These are phyloP conservation scores for Pseudozyma sp. DNA, from an alignment of 1,284 basidiomycete species.

Conservation along the genomic window DNA sequence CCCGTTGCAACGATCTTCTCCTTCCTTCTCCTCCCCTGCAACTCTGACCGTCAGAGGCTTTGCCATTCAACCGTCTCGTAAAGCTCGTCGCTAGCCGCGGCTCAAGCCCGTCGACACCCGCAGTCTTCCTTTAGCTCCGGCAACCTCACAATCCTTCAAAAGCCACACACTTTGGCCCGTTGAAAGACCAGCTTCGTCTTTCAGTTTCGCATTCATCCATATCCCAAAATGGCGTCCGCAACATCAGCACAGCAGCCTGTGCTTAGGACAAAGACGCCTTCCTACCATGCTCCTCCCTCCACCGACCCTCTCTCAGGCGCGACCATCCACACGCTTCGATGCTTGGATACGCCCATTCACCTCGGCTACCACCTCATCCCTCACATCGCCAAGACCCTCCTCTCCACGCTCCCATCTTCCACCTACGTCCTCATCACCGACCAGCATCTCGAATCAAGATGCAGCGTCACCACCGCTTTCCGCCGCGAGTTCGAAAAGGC, in stretches of 20 bases:
- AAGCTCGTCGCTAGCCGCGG: background rate
- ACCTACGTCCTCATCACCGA: conserved; percentile 95
- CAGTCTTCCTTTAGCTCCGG: background rate
- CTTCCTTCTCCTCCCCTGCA: background rate
- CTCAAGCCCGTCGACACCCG: no score
- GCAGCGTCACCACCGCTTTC: conserved; percentile 69
- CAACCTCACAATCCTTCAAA: conserved; percentile 7
- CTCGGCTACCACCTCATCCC: conserved; percentile 67
- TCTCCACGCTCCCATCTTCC: conserved; percentile 79
- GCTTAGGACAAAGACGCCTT: conserved; percentile 61
- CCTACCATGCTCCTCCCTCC: conserved; percentile 65
- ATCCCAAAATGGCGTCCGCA: conserved; percentile 23
- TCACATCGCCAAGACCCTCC: conserved; percentile 76
- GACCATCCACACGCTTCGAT: conserved; percentile 62
- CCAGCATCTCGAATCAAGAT: conserved; percentile 76
- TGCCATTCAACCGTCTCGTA: background rate
- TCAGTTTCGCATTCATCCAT: background rate
- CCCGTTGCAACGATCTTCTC: conserved; percentile 2
- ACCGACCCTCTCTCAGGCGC: conserved; percentile 56
- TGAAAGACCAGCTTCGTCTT: background rate
- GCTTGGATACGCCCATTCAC: conserved; percentile 64
- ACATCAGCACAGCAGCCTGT: conserved; percentile 33
- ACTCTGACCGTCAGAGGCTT: no score
- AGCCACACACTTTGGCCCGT: conserved; percentile 2
- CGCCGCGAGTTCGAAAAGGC: conserved; percentile 54